Base-by-base conservation (phyloP, 208 protist genomes). In the Crithidia bombi region DNA sequence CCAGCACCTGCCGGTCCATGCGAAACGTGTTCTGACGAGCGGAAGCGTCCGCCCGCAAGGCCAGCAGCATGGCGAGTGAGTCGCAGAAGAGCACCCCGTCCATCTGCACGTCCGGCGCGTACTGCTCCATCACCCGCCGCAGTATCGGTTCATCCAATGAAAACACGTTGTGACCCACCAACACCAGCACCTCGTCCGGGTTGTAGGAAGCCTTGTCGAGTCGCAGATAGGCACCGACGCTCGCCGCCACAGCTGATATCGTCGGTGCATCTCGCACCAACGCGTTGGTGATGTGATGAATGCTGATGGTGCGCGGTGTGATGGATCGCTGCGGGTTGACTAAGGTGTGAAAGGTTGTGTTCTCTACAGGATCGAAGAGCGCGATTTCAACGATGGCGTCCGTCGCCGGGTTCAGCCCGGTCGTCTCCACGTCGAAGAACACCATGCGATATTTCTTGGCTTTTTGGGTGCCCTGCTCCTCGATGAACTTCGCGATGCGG, bases 91-190 rank as follows among this genome's bases (percentile, higher is more conserved):
- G 79, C 12, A 97, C 69, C 15, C 79, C 81, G 58, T 95, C 83
- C 25, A 79, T 56, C 21, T 69, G 57, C 21, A 73, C 54, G 23
- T 78, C 70, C 14, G 79, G 68, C 1, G 64, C 55, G 62, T 87
- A 66, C 28, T 26, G 39, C 19, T 83, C 73, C 33, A 97, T 64
- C 17, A 87, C 85, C 14, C 85, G 84, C 10, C 87, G 83, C 59
- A 97, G 80, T 59, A 95, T 76, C 46, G 89, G 92, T 82, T 97
- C 88, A 55, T 97, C 92, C 19, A 97, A 43, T 5, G 75, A 50
- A 65, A 94, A 94, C 10, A 92, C 89, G 65, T 94, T 95, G 79
- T 97, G 92, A 0, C 87, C 89, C 39, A 97, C 69, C 10, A 97
- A 56, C 54, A 97, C 65, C 26, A 87, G 43, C 28, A 94, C 71